Percentiles rank a stretch among this genome's conserved stretches.
Evolutionary conservation across 768 basidiomycete species (phyloP).

Genomic region (Termitomyces sp.): DNA sequence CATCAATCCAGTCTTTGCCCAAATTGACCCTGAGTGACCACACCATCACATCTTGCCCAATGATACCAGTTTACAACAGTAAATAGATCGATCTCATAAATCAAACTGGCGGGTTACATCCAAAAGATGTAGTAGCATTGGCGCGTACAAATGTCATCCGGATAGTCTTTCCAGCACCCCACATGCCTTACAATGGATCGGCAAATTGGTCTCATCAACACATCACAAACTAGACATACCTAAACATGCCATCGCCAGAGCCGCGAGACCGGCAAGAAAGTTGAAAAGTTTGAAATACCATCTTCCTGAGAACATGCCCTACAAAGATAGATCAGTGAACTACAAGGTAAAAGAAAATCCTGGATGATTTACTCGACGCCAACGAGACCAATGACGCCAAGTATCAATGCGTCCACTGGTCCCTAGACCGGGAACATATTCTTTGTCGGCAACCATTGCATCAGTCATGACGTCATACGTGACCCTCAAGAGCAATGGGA

Average conservation of each 20-base stretch:
- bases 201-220: not conserved
- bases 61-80: too few species aligned
- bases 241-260: slow-evolving; percentile 46
- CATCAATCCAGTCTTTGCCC: too few species aligned
- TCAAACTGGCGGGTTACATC: slow-evolving; percentile 47
- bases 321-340: not conserved
- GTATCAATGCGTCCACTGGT: slow-evolving; percentile 30
- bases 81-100: too few species aligned
- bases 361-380: slow-evolving; percentile 32
- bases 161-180: slow-evolving; percentile 46
- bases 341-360: not conserved
- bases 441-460: slow-evolving; percentile 32
- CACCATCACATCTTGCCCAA: too few species aligned
- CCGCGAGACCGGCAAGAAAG: slow-evolving; percentile 41
- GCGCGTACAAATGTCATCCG: slow-evolving; percentile 34
- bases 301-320: slow-evolving; percentile 40
- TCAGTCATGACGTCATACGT: slow-evolving; percentile 40
- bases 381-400: slow-evolving; percentile 40
- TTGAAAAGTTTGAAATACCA: slow-evolving; percentile 54
- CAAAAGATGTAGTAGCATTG: slow-evolving; percentile 48
- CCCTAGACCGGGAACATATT: slow-evolving; percentile 26
- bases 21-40: too few species aligned
- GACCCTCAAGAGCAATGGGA: slow-evolving; percentile 41
- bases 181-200: slow-evolving; percentile 30
- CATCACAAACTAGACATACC: slow-evolving; percentile 25